Evolutionary conservation across 768 basidiomycete genomes (phyloP).

Genomic region (Boletus sp.): DNA sequence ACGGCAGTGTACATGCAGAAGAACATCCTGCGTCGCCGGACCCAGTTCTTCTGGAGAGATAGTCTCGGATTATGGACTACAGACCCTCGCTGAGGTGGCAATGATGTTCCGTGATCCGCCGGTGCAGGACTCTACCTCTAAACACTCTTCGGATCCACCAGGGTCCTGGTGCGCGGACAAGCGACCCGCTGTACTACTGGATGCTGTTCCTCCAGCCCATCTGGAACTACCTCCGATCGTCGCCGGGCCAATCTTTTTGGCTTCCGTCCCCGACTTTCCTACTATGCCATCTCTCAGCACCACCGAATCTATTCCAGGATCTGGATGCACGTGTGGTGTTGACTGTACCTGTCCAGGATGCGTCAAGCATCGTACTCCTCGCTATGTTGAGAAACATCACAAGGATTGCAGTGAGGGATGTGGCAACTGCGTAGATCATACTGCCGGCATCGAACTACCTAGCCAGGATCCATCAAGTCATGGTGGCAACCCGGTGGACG

Average conservation of each 20-base stretch:
- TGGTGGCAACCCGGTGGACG: slow-evolving; percentile 46
- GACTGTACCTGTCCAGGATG: slow-evolving; percentile 74
- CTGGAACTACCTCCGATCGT: slow-evolving; percentile 53
- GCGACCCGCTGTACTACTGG: not conserved
- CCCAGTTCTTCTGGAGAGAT: slow-evolving; percentile 3
- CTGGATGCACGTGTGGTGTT: slow-evolving; percentile 72
- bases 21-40: slow-evolving; percentile 1
- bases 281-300: slow-evolving; percentile 60
- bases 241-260: slow-evolving; percentile 17
- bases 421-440: slow-evolving; percentile 59
- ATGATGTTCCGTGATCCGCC: slow-evolving; percentile 18
- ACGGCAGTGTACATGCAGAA: slow-evolving; percentile 53
- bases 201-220: slow-evolving; percentile 18
- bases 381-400: slow-evolving; percentile 39
- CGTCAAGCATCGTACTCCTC: slow-evolving; percentile 60
- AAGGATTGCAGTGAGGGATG: slow-evolving; percentile 51
- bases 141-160: slow-evolving; percentile 7
- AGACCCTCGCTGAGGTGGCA: slow-evolving; percentile 40
- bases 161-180: slow-evolving; percentile 23
- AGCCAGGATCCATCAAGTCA: slow-evolving; percentile 8
- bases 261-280: slow-evolving; percentile 44
- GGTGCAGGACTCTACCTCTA: not conserved
- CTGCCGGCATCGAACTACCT: slow-evolving; percentile 45
- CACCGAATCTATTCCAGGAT: slow-evolving; percentile 58
- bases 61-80: slow-evolving; percentile 23